Percentiles rank a stretch among this genome's conserved stretches.
Evolutionary conservation across 1,284 basidiomycete species (phyloP).

Genomic region (Cerrena zonata): DNA sequence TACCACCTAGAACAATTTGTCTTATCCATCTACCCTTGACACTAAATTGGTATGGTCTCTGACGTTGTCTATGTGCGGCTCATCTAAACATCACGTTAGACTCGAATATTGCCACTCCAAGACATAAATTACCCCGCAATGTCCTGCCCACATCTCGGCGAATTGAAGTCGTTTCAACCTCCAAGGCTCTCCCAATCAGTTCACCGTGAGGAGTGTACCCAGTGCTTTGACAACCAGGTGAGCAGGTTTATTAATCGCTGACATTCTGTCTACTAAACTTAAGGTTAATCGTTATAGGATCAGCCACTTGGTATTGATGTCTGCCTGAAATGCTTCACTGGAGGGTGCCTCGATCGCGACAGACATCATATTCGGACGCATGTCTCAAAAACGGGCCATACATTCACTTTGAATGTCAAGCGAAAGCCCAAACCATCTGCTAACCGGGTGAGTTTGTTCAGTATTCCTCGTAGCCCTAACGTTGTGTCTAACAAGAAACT

Average conservation of each 20-base stretch:
- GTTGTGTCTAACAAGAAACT: not conserved
- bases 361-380: constrained; percentile 73
- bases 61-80: too few relatives aligned
- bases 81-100: too few relatives aligned
- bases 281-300: constrained; percentile 45
- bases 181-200: constrained; percentile 51
- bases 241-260: not conserved
- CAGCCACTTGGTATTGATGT: constrained; percentile 76
- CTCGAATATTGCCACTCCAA: too few relatives aligned
- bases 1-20: too few relatives aligned
- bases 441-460: constrained; percentile 52
- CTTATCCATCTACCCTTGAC: too few relatives aligned
- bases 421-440: constrained; percentile 63
- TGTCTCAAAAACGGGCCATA: constrained; percentile 66
- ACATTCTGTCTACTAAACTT: not conserved
- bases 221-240: constrained; percentile 94
- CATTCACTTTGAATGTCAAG: constrained; percentile 78
- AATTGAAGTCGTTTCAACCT: constrained; percentile 34
- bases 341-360: constrained; percentile 65
- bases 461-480: not conserved
- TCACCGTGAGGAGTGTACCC: constrained; percentile 86
- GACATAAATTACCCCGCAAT: not conserved
- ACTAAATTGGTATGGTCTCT: too few relatives aligned
- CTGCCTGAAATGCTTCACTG: constrained; percentile 91
- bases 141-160: constrained; percentile 29